Evolutionary conservation across 306 rosid genomes (phyloP).

Genomic region (Psophocarpus tetragonolobus): DNA sequence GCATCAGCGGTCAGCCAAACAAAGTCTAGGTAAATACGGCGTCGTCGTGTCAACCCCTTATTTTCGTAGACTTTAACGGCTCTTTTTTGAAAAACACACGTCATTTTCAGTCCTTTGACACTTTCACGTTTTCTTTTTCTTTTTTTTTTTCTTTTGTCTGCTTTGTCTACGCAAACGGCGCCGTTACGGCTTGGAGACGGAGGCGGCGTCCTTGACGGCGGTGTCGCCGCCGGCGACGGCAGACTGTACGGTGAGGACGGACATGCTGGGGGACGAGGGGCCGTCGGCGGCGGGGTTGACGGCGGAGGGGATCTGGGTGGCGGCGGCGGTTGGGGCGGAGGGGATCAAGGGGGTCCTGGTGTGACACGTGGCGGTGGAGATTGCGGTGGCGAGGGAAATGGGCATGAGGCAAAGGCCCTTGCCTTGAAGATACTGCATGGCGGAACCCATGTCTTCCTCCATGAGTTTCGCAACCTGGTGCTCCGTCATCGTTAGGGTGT

Average conservation of each 20-base stretch:
- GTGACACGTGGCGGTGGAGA: slow-evolving; percentile 84
- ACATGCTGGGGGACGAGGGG: slow-evolving; percentile 83
- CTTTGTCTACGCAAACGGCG: slow-evolving; percentile 21
- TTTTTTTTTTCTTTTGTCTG: not conserved
- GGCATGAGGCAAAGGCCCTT: slow-evolving; percentile 94
- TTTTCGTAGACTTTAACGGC: slow-evolving; percentile 61
- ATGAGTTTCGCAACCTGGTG: slow-evolving; percentile 83
- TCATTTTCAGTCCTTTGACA: slow-evolving; percentile 31
- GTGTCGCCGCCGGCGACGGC: slow-evolving; percentile 56
- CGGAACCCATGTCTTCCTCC: slow-evolving; percentile 93
- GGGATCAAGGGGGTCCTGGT: slow-evolving; percentile 53
- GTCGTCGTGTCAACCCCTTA: slow-evolving; percentile 49
- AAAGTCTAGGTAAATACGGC: slow-evolving; percentile 81
- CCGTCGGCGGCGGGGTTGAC: slow-evolving; percentile 52
- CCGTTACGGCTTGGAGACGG: slow-evolving; percentile 78
- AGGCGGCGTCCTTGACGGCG: slow-evolving; percentile 65
- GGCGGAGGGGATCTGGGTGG: not conserved
- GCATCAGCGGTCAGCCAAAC: slow-evolving; percentile 41
- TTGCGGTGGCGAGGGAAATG: slow-evolving; percentile 82
- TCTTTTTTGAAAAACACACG: slow-evolving; percentile 23
- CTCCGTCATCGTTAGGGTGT: slow-evolving; percentile 70
- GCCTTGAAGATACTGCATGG: slow-evolving; percentile 89
- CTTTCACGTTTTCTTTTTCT: not conserved
- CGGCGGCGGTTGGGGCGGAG: not conserved
- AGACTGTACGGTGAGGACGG: slow-evolving; percentile 77